Percentiles rank a stretch among this genome's conserved stretches.
Evolutionary conservation across 202 grass and related monocot genomes (phyloP).

Genomic region (Dendrocalamus latiflorus): DNA sequence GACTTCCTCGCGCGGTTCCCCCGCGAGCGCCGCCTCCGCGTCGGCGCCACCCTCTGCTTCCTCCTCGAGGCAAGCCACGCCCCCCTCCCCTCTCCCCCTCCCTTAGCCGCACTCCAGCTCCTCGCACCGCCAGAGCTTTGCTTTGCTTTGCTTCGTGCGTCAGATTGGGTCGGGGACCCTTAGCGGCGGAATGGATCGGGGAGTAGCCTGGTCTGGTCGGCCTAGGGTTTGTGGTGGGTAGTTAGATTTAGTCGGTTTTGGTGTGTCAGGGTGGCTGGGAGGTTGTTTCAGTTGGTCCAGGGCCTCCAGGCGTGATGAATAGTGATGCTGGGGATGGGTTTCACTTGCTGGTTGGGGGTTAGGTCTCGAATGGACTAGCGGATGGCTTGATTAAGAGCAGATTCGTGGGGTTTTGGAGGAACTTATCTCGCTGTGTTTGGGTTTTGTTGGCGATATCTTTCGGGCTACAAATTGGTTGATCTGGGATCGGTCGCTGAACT

Average conservation of each 20-base stretch:
- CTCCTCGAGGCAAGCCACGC: conserved; percentile 58
- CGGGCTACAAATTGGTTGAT: conserved; percentile 17
- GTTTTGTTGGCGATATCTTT: background rate
- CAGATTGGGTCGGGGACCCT: conserved; percentile 31
- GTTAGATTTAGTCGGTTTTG: conserved; percentile 33
- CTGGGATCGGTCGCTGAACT: background rate
- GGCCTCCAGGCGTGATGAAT: background rate
- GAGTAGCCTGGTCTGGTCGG: background rate
- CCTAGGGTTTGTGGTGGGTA: conserved; percentile 6
- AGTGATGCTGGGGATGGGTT: too few species aligned
- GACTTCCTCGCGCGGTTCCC: conserved; percentile 77
- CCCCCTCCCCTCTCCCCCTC: background rate
- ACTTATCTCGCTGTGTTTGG: background rate
- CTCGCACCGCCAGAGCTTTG: too few species aligned
- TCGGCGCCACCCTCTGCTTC: conserved; percentile 56
- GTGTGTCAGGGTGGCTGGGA: background rate
- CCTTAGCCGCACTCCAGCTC: background rate
- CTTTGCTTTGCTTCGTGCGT: conserved; percentile 2
- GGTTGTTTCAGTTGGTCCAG: background rate
- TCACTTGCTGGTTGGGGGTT: background rate
- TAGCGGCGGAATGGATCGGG: conserved; percentile 28
- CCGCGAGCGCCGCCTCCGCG: conserved; percentile 71
- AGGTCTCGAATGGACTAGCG: background rate
- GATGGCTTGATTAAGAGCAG: background rate
- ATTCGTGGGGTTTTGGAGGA: conserved; percentile 10